A percentile compares a stretch with the other conserved stretches of the same genome.
Evolutionary conservation across 805 yeast species (phyloP).

Genomic region (Candida corydali): DNA sequence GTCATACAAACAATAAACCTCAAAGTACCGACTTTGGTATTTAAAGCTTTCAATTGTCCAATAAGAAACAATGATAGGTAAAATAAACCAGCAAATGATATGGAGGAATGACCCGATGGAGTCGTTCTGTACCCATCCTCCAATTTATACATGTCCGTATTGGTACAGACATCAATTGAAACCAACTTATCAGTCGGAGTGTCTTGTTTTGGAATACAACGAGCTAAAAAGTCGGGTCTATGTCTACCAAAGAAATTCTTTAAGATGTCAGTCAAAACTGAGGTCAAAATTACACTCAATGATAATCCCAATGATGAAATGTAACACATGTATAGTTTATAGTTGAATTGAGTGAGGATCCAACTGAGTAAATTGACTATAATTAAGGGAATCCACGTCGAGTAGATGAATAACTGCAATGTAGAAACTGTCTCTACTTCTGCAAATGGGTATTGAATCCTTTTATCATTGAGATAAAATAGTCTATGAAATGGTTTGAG

Average conservation of each 20-base stretch:
- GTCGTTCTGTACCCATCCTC: conserved; percentile 78
- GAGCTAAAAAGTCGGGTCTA: conserved; percentile 86
- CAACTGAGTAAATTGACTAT: conserved; percentile 32
- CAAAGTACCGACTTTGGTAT: conserved; percentile 56
- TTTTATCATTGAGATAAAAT: conserved; percentile 68
- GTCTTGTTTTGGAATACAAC: conserved; percentile 67
- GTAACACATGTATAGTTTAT: conserved; percentile 57
- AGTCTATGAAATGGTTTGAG: conserved; percentile 70
- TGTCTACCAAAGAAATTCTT: conserved; percentile 87
- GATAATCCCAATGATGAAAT: conserved; percentile 64
- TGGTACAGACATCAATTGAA: conserved; percentile 66
- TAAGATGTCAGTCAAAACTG: conserved; percentile 64
- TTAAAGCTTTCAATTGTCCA: conserved; percentile 48
- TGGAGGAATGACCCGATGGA: conserved; percentile 77
- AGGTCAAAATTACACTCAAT: conserved; percentile 55
- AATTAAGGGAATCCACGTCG: conserved; percentile 47
- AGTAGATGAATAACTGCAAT: conserved; percentile 48
- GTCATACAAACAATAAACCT: conserved; percentile 42
- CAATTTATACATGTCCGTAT: conserved; percentile 30
- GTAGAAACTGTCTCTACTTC: conserved; percentile 67
- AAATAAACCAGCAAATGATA: conserved; percentile 65
- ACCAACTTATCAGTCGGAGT: conserved; percentile 55
- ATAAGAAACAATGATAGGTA: conserved; percentile 60
- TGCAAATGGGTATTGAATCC: conserved; percentile 80
- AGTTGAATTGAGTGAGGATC: conserved; percentile 46